phyloP scores from a whole-genome alignment of 208 protist species.

The Trypanosoma congolense region DNA sequence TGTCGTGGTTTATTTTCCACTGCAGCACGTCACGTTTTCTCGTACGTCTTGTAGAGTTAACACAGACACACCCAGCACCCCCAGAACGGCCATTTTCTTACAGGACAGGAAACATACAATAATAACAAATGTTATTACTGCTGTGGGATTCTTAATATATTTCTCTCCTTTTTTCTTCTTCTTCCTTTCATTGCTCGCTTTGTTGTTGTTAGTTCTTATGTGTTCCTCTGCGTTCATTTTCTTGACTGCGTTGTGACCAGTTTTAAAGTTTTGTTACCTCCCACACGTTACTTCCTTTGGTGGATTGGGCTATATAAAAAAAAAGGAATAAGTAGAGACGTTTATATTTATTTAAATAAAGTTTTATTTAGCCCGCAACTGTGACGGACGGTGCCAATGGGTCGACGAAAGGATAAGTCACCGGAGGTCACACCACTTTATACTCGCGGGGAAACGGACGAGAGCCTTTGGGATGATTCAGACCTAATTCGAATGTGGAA shows the following conservation, averaged over 20 bases:
- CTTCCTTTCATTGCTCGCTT: constrained; percentile 16
- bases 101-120: no score
- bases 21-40: no score
- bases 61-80: no score
- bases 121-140: no score
- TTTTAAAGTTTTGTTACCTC: neutral
- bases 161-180: constrained; percentile 22
- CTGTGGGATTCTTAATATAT: no score
- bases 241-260: neutral
- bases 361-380: no score
- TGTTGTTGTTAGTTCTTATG: constrained; percentile 20
- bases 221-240: constrained; percentile 1
- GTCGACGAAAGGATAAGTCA: neutral
- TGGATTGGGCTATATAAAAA: no score
- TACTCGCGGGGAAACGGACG: constrained; percentile 21
- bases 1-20: no score
- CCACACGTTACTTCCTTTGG: neutral
- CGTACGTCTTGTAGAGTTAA: no score
- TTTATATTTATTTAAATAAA: no score
- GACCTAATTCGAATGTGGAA: constrained; percentile 78
- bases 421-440: constrained; percentile 1
- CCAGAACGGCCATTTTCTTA: no score
- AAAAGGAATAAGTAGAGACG: neutral
- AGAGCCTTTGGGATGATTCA: constrained; percentile 75
- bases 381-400: neutral